phyloP scores from a whole-genome alignment of 495 filamentous ascomycete species.

The Penicillium parvum region DNA sequence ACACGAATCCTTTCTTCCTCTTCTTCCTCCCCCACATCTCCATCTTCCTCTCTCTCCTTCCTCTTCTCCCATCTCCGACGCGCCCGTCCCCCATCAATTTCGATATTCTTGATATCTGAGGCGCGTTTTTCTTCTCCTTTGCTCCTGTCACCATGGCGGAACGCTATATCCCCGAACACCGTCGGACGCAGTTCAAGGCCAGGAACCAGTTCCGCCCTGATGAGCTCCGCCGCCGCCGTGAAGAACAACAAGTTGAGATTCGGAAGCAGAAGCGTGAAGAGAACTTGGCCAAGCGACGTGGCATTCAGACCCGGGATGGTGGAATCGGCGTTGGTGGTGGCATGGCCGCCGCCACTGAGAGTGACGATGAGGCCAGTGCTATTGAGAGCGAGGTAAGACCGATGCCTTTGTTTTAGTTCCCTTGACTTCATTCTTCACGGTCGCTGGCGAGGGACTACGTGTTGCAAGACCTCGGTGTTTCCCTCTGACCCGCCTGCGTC shows the following conservation, averaged over 20 bases:
- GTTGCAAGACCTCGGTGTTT: background rate
- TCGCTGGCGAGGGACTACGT: background rate
- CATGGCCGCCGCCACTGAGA: constrained; percentile 83
- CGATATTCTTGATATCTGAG: constrained; percentile 21
- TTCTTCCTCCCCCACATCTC: constrained; percentile 25
- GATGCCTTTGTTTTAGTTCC: constrained; percentile 27
- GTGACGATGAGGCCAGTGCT: constrained; percentile 91
- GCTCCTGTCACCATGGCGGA: constrained; percentile 76
- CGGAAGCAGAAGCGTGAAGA: constrained; percentile 97
- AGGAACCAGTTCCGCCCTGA: constrained; percentile 98
- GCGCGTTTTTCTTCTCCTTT: constrained; percentile 33
- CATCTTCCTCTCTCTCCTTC: too few relatives aligned
- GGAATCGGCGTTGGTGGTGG: constrained; percentile 74
- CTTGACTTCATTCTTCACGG: constrained; percentile 8
- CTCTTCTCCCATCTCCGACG: constrained; percentile 25
- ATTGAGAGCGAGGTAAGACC: constrained; percentile 97
- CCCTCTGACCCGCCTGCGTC: constrained; percentile 2
- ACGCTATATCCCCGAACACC: constrained; percentile 98
- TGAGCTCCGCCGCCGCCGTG: constrained; percentile 95
- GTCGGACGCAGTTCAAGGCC: constrained; percentile 98
- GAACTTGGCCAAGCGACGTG: constrained; percentile 95
- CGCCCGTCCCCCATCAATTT: constrained; percentile 27
- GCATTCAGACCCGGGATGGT: constrained; percentile 74
- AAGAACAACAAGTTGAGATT: constrained; percentile 99
- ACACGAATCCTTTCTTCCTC: constrained; percentile 31